A percentile compares a stretch with the other conserved stretches of the same genome.
Evolutionary conservation across 768 basidiomycete species (phyloP).

Genomic region (Lactarius vividus): DNA sequence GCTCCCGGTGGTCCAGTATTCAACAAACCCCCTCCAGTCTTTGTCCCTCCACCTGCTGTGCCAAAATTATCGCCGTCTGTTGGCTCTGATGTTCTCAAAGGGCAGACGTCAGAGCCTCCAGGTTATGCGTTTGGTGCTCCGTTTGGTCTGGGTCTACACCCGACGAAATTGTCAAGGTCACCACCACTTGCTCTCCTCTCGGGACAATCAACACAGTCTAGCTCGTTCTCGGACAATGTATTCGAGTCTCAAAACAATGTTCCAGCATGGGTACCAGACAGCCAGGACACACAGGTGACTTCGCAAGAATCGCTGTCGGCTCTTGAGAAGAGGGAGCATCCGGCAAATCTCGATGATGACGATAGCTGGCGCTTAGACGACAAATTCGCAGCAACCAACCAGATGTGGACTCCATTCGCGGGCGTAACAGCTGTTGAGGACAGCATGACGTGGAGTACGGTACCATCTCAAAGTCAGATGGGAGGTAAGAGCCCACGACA

Average conservation of each 20-base stretch:
- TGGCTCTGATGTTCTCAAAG: constrained; percentile 32
- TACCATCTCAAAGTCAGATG: constrained; percentile 57
- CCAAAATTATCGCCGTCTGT: constrained; percentile 23
- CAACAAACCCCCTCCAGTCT: constrained; percentile 47
- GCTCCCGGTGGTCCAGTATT: constrained; percentile 51
- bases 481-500: constrained; percentile 22
- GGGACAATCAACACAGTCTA: constrained; percentile 55
- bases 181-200: constrained; percentile 37
- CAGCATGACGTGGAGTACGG: constrained; percentile 73
- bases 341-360: constrained; percentile 50
- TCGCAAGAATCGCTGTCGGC: constrained; percentile 28
- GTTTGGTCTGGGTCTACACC: constrained; percentile 44
- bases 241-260: constrained; percentile 48
- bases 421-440: constrained; percentile 49
- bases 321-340: constrained; percentile 30
- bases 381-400: constrained; percentile 51
- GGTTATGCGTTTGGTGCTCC: constrained; percentile 43
- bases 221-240: constrained; percentile 47
- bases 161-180: constrained; percentile 24
- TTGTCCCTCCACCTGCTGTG: constrained; percentile 47
- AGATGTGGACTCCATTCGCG: constrained; percentile 59
- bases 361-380: constrained; percentile 79
- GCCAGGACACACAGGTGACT: constrained; percentile 59
- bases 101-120: constrained; percentile 38
- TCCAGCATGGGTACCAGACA: constrained; percentile 55